Base-by-base conservation (phyloP, 1,284 basidiomycete genomes). In the Cystobasidiaceae sp. region DNA sequence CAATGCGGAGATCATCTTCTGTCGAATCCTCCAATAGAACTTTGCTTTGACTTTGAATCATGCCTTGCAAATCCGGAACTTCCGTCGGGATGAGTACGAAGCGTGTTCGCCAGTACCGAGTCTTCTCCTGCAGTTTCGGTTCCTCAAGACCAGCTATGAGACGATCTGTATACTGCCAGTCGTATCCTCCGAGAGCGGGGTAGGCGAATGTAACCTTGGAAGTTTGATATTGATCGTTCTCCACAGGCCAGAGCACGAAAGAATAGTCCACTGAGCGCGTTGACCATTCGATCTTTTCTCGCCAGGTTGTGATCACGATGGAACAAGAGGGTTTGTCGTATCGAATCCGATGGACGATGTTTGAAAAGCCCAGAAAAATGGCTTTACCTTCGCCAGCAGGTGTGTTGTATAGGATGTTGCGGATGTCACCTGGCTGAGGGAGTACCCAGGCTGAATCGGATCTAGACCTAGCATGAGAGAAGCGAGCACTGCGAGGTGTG, bases 81-180 rank as follows among this genome's bases (percentile, higher is more conserved):
- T 84, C 82, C 0, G 89, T 86, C 0, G 94, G 94, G 49, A 97
- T 89, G 19, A 98, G 84, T 25, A 97, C 83, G 74, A 97, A 96
- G n/a, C 93, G 83, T 0, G 93, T 96, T 5, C 93, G 84, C 90
- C 93, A 97, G 74, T 94, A 96, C 46, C 88, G 84, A 48, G 92
- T 50, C 8, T 63, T 73, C 71, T 60, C 74, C 71, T 33, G 69
- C 54, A 60, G 71, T 69, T 71, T 69, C 11, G 55, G 46, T 39
- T 65, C 67, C 37, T 72, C 72, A 3, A 58, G 45, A 2, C 78
- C 78, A 0, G 78, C 75, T 28, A 78, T 73, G 39, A 79, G 67
- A n/a, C 76, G 73, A 66, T 79, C 78, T 13, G 73, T 69, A 48
- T 79, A 76, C 13, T 75, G 75, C 78, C 78, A 79, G 39, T 79